phyloP scores from a whole-genome alignment of 23 red algal species.

The Pyropia yezoensis region DNA sequence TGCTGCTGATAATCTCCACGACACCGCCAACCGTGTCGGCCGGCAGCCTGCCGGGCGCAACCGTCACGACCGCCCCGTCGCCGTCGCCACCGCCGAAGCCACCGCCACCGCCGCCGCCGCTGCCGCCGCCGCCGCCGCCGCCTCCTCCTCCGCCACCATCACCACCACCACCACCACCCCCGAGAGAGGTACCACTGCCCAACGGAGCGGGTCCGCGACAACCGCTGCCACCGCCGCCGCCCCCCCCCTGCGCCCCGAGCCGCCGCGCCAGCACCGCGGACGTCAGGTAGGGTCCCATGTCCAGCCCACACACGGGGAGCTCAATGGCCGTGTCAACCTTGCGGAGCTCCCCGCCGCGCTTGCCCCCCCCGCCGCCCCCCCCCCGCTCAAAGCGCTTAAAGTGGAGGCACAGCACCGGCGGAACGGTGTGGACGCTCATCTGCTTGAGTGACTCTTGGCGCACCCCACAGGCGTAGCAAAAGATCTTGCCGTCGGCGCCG shows the following conservation, averaged over 20 bases:
- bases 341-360: slow-evolving; percentile 25
- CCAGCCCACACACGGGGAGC: slow-evolving; percentile 61
- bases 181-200: not conserved
- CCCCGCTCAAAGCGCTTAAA: slow-evolving; percentile 84
- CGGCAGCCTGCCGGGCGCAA: not conserved
- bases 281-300: slow-evolving; percentile 56
- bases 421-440: slow-evolving; percentile 65
- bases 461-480: slow-evolving; percentile 37
- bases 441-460: slow-evolving; percentile 60
- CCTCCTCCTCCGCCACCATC: not conserved
- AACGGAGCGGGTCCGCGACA: too few relatives aligned
- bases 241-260: not conserved
- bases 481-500: slow-evolving; percentile 29
- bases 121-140: not conserved
- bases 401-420: slow-evolving; percentile 84
- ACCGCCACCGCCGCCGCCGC: too few relatives aligned
- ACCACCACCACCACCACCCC: not conserved
- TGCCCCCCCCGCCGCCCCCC: not conserved
- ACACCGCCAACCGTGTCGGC: too few relatives aligned
- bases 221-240: not conserved
- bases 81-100: too few relatives aligned
- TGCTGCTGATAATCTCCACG: too few relatives aligned
- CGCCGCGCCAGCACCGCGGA: slow-evolving; percentile 17
- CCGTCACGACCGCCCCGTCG: too few relatives aligned
- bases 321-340: slow-evolving; percentile 78